phyloP scores from a whole-genome alignment of 768 basidiomycete species.

The Tricholoma terreum region DNA sequence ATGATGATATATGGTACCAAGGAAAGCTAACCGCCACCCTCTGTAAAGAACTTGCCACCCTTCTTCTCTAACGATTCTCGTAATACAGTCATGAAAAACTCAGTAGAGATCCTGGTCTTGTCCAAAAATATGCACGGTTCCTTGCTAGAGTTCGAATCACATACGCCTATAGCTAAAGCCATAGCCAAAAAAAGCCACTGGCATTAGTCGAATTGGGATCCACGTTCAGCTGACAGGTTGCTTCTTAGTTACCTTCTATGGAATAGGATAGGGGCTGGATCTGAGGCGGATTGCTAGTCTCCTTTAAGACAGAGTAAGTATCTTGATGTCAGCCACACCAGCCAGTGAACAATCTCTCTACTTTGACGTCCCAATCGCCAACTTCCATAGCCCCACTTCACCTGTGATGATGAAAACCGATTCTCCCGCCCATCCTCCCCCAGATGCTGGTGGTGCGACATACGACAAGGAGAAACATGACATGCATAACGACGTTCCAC shows the following conservation, averaged over 20 bases:
- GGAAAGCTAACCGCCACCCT: slow-evolving; percentile 31
- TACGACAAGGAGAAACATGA: neutral
- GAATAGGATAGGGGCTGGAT: neutral
- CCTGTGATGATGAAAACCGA: neutral
- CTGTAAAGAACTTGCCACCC: slow-evolving; percentile 32
- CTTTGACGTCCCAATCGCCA: slow-evolving; percentile 42
- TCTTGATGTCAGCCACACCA: slow-evolving; percentile 14
- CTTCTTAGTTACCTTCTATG: too few relatives aligned
- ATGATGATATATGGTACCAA: slow-evolving; percentile 6
- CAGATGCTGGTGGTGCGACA: neutral
- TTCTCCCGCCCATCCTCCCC: neutral
- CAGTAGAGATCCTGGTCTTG: slow-evolving; percentile 27
- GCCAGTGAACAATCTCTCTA: slow-evolving; percentile 37
- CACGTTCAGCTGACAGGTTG: too few relatives aligned
- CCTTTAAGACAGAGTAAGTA: neutral
- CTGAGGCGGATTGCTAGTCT: neutral
- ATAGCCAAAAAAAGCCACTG: too few relatives aligned
- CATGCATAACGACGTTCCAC: neutral
- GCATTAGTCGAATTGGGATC: too few relatives aligned
- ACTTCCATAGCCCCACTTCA: neutral
- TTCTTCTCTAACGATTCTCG: slow-evolving; percentile 33
- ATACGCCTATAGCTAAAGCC: too few relatives aligned
- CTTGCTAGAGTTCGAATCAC: too few relatives aligned
- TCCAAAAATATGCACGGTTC: too few relatives aligned
- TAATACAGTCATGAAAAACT: slow-evolving; percentile 27